Conservation (phyloP, 2,329 filamentous ascomycete species). For the Colletotrichum magnum region DNA sequence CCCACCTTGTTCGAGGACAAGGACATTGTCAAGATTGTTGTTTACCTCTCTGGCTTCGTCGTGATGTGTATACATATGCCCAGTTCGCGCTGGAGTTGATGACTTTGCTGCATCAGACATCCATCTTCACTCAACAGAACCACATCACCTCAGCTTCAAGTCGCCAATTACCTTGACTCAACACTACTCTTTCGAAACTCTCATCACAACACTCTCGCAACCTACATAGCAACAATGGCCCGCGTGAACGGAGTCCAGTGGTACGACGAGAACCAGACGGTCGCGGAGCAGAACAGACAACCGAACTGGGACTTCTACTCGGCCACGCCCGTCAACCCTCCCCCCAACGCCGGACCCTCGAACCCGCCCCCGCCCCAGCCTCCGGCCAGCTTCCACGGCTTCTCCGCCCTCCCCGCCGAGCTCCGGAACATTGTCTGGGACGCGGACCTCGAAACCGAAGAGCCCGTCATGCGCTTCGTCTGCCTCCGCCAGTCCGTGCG, state of each 20-base stretch:
- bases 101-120: not conserved
- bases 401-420: not conserved
- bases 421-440: not conserved
- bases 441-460: not conserved
- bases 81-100: not conserved
- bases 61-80: not conserved
- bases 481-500: constrained; percentile 10
- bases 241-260: not conserved
- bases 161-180: too few species aligned
- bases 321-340: too few species aligned
- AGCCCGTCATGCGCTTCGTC: constrained; percentile 21
- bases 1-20: not conserved
- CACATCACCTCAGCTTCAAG: not conserved
- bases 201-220: not conserved
- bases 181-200: not conserved
- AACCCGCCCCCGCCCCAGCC: too few species aligned
- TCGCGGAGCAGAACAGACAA: not conserved
- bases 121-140: not conserved
- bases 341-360: too few species aligned
- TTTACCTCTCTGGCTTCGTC: not conserved
- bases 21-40: not conserved
- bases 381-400: not conserved
- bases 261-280: not conserved
- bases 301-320: not conserved
- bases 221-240: not conserved